Base-by-base conservation (phyloP, 176 grass and related monocot species). In the Dendrocalamus sinicus region DNA sequence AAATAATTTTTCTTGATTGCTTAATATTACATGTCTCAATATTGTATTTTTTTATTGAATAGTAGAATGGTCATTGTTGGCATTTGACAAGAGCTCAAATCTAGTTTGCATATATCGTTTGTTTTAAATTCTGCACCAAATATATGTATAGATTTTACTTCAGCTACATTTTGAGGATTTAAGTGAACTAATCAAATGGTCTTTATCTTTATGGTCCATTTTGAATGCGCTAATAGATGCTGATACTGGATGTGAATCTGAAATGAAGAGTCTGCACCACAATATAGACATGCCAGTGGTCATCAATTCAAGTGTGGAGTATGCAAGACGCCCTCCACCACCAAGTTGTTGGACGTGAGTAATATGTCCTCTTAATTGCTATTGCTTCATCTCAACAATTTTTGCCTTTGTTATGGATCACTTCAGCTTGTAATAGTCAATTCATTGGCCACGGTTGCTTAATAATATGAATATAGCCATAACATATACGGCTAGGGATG, bases 241-340 rank as follows among this genome's bases (percentile, higher is more conserved):
- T 73, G 43, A 83, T 73, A 47, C 6, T 83, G 69, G 81, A 73
- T 57, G 10, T 39, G 67, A 41, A 43, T 72, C 67, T 60, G 39
- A 41, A 72, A 28, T 41, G 55, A 78, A 63, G 76, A 82, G 67
- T 71, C 23, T 20, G 3, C n/a, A 60, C 6, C 17, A 60, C n/a
- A 46, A 46, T 20, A 72, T 72, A 32, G 53, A 44, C 39, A 72
- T 60, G 67, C 68, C n/a, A 45, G 15, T 83, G 54, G 28, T 73
- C 70, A 83, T 83, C 70, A 62, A 58, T 72, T 83, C 81, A 51
- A 73, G 70, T 83, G 43, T 19, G 26, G 55, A 63, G 28, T 63
- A 74, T 74, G 70, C 81, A 83, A 73, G 70, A 83, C 81, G 26
- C 26, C 81, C 70, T 73, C 17, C 57, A 73, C 81, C 81, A 50